phyloP scores from a whole-genome alignment of 345 rosid genomes.

The Luvunga scandens region DNA sequence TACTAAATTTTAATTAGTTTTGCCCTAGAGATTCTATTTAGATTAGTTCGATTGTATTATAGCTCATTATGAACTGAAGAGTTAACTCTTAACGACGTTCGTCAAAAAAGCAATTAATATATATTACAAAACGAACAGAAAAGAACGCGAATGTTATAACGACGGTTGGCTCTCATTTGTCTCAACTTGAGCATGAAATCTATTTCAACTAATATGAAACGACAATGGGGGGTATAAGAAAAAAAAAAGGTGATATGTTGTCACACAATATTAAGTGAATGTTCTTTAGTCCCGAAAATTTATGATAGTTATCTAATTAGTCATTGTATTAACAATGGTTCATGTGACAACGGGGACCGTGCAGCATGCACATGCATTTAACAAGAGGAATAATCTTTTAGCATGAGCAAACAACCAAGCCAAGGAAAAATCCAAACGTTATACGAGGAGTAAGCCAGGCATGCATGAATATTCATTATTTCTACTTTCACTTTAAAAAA shows the following conservation, averaged over 20 bases:
- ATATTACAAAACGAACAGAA: background rate
- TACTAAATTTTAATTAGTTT: too few species aligned
- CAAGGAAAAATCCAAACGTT: conserved; percentile 24
- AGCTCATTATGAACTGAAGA: too few species aligned
- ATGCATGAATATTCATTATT: background rate
- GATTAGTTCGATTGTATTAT: too few species aligned
- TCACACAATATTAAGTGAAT: too few species aligned
- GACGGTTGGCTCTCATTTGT: background rate
- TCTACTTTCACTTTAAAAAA: background rate
- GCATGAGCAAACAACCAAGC: conserved; percentile 21
- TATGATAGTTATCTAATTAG: too few species aligned
- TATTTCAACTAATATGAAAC: background rate
- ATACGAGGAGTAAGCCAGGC: conserved; percentile 9
- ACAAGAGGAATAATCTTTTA: conserved; percentile 25
- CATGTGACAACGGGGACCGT: too few species aligned
- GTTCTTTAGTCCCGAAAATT: too few species aligned
- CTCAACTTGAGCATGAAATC: background rate
- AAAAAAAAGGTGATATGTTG: background rate
- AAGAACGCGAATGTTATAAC: background rate
- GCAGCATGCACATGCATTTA: too few species aligned
- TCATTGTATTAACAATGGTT: too few species aligned
- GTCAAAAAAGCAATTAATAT: too few species aligned
- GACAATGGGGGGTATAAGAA: background rate
- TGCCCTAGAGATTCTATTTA: too few species aligned
- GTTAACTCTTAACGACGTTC: too few species aligned